Evolutionary conservation across 2,329 filamentous ascomycete species (phyloP).

Genomic region (Aspergillus sp.): DNA sequence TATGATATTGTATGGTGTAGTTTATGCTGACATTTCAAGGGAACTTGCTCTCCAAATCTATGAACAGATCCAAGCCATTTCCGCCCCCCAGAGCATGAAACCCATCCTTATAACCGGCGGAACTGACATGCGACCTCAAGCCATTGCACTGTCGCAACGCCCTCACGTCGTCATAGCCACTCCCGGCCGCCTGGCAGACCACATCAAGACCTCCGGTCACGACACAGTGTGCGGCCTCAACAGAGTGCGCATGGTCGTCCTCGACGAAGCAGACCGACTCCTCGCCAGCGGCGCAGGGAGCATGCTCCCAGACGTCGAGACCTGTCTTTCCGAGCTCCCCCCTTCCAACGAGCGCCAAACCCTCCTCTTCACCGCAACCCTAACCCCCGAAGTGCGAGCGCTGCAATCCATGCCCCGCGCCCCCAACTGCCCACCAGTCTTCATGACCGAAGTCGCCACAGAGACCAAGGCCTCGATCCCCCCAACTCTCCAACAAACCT

Average conservation of each 20-base stretch:
- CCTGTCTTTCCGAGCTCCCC: constrained; percentile 74
- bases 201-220: constrained; percentile 81
- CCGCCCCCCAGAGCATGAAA: constrained; percentile 77
- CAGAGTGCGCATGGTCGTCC: constrained; percentile 73
- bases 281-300: constrained; percentile 65
- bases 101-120: constrained; percentile 85
- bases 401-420: constrained; percentile 67
- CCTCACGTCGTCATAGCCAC: constrained; percentile 94
- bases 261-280: constrained; percentile 91
- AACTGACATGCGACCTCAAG: constrained; percentile 83
- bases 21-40: constrained; percentile 28
- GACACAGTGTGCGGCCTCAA: constrained; percentile 78
- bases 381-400: constrained; percentile 83
- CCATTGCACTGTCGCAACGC: constrained; percentile 67
- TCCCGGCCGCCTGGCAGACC: constrained; percentile 83
- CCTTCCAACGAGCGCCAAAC: constrained; percentile 75
- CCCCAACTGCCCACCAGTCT: constrained; percentile 64
- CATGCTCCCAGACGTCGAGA: constrained; percentile 91
- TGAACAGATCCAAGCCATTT: constrained; percentile 91
- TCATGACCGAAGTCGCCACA: constrained; percentile 77
- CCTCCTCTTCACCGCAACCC: constrained; percentile 88
- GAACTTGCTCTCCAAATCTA: constrained; percentile 93
- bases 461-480: constrained; percentile 64
- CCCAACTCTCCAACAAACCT: constrained; percentile 68
- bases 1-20: not conserved